Base-by-base conservation (phyloP, 2,329 filamentous ascomycete genomes). In the Seiridium cupressi region DNA sequence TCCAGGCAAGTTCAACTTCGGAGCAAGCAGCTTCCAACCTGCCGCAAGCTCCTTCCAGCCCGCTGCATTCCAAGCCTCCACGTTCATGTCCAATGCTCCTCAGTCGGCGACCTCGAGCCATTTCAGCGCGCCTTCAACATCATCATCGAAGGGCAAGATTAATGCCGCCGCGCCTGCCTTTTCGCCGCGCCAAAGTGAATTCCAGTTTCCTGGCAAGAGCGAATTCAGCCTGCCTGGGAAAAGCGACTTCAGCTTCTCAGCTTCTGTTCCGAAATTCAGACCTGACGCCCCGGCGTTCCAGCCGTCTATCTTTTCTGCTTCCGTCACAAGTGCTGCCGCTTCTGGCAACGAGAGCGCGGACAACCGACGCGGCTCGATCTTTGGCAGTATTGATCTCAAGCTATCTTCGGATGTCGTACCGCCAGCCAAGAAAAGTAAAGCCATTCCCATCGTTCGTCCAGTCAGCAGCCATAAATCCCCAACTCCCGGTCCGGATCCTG, bases 211-310 rank as follows among this genome's bases (percentile, higher is more conserved):
- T 31, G 78, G 80, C 2, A 78, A 82, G 60, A 84, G 80, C 64
- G 80, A 85, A 36, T 91, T 91, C 74, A 90, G 80, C 70, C 90
- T 93, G 11, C 51, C 60, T 9, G 78, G 80, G 2, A 78, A 82
- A 60, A 84, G 80, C 63, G 80, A 85, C 40, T 91, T 91, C 74
- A 90, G 80, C 70, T 90, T 93, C 70, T 89, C 88, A 4, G 77
- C 85, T 1, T 82, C 84, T 40, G 85, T 84, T 0, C 86, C 86
- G 56, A 88, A 85, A 40, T 92, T 94, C 76, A 87, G 90, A 62
- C 89, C 91, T 3, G 89, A 90, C 70, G 92, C 91, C 3, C 90
- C 91, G 10, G 79, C 85, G 0, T 96, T 96, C 72, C 92, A 87
- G 26, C 91, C 91, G 2, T 72, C 76, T 40, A 74, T 78, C 6